Base-by-base conservation (phyloP, 441 rosid genomes). In the Pelargonium hybrid region DNA sequence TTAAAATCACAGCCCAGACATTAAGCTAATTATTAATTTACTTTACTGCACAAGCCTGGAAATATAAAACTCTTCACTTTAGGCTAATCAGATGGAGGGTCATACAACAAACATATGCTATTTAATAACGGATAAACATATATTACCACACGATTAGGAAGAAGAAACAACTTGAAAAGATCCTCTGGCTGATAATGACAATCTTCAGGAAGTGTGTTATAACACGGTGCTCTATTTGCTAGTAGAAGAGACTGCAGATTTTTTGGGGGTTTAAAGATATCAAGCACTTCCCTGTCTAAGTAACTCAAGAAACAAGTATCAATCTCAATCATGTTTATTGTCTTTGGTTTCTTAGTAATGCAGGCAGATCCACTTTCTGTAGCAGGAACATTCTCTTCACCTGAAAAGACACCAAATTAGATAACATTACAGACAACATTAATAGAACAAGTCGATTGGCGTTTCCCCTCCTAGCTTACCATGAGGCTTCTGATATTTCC, bases 151-250 rank as follows among this genome's bases (percentile, higher is more conserved):
- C 81, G 76, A 70, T 88, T 83, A 6, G 99, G 97, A 29, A 88
- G 83, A 78, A 92, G 88, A 83, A 92, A 94, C 68, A 94, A 79
- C 80, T 92, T 94, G 69, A 90, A 86, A 62, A 94, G 91, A 81
- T 84, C 74, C 82, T 89, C 96, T 54, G 99, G 99, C 77, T 90
- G 97, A 75, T 89, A 94, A 77, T 94, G 97, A 76, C 92, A 90
- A 86, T 92, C 99, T 85, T 92, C 98, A 7, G 98, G 99, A 47
- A 94, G 84, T 73, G 75, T 86, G 61, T 88, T 87, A 69, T 78
- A 85, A 76, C 87, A 82, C 61, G 86, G 85, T 72, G 77, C 65
- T 84, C 90, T 82, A 75, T 71, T 89, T 75, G 88, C 87, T 74
- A 96, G 91, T 66, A 90, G 80, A 73, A 90, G 82, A 31, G 92